These are phyloP conservation scores for Dendrothele bispora DNA, from an alignment of 768 basidiomycete genomes.

Conservation along the genomic window DNA sequence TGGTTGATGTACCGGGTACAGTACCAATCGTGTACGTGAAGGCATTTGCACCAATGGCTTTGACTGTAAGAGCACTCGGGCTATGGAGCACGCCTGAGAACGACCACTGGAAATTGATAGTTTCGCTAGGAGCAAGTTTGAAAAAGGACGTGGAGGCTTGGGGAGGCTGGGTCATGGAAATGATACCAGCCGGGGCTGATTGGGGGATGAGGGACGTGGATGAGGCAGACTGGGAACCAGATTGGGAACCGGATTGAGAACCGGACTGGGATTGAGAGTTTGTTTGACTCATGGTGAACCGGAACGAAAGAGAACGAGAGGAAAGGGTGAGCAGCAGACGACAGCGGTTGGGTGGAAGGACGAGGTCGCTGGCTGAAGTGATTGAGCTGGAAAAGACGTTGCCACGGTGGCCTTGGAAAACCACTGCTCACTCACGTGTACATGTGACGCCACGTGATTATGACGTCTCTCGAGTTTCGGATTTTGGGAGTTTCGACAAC, in stretches of 20 bases:
- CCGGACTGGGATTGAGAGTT: conserved; percentile 1
- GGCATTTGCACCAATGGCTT: conserved; percentile 81
- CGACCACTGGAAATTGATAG: conserved; percentile 92
- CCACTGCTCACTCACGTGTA: no score
- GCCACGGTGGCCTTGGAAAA: no score
- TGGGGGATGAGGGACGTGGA: conserved; percentile 36
- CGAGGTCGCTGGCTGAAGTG: no score
- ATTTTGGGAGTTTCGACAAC: no score
- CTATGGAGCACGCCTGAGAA: conserved; percentile 71
- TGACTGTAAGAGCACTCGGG: conserved; percentile 76
- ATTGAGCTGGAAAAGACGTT: no score
- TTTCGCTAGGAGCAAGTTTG: conserved; percentile 75
- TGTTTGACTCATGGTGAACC: no score
- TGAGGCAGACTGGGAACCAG: conserved; percentile 4
- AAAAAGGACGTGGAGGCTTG: conserved; percentile 81
- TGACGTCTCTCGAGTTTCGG: no score
- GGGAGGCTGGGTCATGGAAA: conserved; percentile 79
- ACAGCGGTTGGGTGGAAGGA: no score
- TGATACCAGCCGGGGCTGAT: conserved; percentile 59
- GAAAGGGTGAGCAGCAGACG: no score
- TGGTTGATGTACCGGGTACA: conserved; percentile 68
- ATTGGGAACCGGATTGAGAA: not conserved
- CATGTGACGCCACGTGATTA: no score
- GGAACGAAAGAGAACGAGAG: no score
- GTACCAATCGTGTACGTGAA: conserved; percentile 90